A percentile compares a stretch with the other conserved stretches of the same genome.
Conservation (phyloP, 805 yeast species). For the Ascoidea asiatica region DNA sequence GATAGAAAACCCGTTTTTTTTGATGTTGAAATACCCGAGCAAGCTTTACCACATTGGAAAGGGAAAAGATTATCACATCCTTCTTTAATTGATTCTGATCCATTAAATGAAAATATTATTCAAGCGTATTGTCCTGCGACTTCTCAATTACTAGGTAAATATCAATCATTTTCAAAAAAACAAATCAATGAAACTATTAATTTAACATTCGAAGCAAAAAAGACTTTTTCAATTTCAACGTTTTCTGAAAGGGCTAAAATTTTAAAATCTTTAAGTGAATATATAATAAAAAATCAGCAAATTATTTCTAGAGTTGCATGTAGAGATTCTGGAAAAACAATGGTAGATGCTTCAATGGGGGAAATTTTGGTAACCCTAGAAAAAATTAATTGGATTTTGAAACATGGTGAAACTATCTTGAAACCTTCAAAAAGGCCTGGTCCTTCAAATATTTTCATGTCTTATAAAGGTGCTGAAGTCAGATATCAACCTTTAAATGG, state of each 20-base stretch:
- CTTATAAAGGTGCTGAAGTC: constrained; percentile 86
- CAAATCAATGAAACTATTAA: constrained; percentile 59
- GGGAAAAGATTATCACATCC: constrained; percentile 66
- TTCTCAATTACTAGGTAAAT: constrained; percentile 73
- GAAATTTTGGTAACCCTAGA: constrained; percentile 92
- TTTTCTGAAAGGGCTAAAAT: constrained; percentile 59
- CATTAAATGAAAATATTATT: constrained; percentile 31
- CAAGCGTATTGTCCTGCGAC: constrained; percentile 95
- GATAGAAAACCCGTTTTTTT: constrained; percentile 27
- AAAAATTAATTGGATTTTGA: constrained; percentile 79
- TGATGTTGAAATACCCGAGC: constrained; percentile 50
- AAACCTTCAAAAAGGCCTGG: constrained; percentile 71
- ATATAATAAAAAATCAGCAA: constrained; percentile 69
- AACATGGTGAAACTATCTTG: constrained; percentile 66
- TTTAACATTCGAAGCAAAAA: constrained; percentile 42
- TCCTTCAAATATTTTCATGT: constrained; percentile 73
- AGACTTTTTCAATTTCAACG: constrained; percentile 33
- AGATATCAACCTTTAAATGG: constrained; percentile 87
- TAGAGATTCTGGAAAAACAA: constrained; percentile 92
- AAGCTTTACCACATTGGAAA: constrained; percentile 84
- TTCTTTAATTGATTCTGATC: constrained; percentile 45
- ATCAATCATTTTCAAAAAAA: constrained; percentile 43
- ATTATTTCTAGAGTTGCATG: constrained; percentile 86
- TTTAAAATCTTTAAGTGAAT: constrained; percentile 56
- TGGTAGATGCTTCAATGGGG: constrained; percentile 93